Conservation (phyloP, 352 stramenopile genomes). For the Pilasporangium apinafurcum region DNA sequence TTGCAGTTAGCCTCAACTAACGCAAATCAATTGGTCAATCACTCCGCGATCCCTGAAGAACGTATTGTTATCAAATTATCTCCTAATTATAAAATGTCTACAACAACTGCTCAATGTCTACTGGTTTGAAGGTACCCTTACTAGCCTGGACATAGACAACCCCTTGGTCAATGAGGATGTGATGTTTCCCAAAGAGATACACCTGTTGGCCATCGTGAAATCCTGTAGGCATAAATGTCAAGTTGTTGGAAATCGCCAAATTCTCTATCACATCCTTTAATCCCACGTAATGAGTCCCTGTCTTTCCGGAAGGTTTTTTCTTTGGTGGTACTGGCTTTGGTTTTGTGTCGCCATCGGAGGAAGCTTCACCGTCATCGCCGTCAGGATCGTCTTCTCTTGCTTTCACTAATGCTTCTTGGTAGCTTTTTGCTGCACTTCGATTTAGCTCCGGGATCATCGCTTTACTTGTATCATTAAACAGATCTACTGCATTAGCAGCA, state of each 20-base stretch:
- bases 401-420: constrained; percentile 71
- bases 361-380: constrained; percentile 7
- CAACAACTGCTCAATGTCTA: constrained; percentile 73
- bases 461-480: too few relatives aligned
- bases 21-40: too few relatives aligned
- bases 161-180: constrained; percentile 83
- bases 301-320: constrained; percentile 7
- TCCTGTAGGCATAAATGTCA: constrained; percentile 79
- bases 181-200: constrained; percentile 71
- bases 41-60: too few relatives aligned
- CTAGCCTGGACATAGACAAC: constrained; percentile 65
- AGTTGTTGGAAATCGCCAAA: constrained; percentile 66
- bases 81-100: too few relatives aligned
- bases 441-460: constrained; percentile 45
- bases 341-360: background rate
- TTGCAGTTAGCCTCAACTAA: too few relatives aligned
- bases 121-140: constrained; percentile 63
- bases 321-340: background rate
- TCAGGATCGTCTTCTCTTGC: constrained; percentile 16
- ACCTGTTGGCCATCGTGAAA: constrained; percentile 74
- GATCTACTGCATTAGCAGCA: constrained; percentile 28
- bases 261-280: constrained; percentile 84
- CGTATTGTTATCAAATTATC: too few relatives aligned
- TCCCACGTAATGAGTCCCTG: constrained; percentile 33
- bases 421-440: constrained; percentile 37